Conservation (phyloP, 108 stramenopile species). For the Nannochloropsis granulata region DNA sequence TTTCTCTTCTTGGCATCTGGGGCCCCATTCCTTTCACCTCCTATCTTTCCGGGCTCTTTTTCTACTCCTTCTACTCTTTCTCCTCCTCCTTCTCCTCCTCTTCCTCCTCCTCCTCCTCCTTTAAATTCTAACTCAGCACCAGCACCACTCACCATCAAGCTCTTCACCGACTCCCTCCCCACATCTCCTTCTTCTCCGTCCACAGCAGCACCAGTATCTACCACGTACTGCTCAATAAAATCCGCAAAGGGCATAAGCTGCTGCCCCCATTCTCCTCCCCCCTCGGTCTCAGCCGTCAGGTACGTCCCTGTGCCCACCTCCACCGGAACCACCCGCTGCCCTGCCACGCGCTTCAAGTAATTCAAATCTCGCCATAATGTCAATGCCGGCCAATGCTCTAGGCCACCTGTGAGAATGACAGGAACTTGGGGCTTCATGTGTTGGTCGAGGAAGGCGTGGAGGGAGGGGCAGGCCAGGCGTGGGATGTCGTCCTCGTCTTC, state of each 20-base stretch:
- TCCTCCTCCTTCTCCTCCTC: neutral
- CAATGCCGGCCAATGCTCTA: slow-evolving; percentile 22
- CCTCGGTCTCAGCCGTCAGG: neutral
- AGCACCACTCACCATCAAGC: neutral
- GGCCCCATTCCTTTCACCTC: neutral
- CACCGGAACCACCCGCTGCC: slow-evolving; percentile 22
- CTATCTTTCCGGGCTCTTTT: neutral
- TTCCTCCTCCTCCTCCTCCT: neutral
- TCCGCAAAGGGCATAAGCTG: slow-evolving; percentile 26
- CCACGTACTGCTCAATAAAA: slow-evolving; percentile 26
- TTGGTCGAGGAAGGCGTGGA: slow-evolving; percentile 3
- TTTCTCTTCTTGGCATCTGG: neutral
- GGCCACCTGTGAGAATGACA: slow-evolving; percentile 8
- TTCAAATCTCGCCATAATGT: slow-evolving; percentile 1
- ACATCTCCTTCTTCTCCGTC: neutral
- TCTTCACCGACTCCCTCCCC: neutral
- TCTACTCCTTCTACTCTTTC: neutral
- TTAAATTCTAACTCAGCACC: neutral
- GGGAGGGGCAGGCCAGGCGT: slow-evolving; percentile 1
- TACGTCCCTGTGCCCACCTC: slow-evolving; percentile 23
- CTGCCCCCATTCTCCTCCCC: slow-evolving; percentile 21
- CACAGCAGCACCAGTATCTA: neutral
- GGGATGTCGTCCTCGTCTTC: neutral
- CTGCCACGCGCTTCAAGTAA: slow-evolving; percentile 6
- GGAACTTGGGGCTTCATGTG: slow-evolving; percentile 8